phyloP scores from a whole-genome alignment of 345 rosid species.

The Pistacia integerrima region DNA sequence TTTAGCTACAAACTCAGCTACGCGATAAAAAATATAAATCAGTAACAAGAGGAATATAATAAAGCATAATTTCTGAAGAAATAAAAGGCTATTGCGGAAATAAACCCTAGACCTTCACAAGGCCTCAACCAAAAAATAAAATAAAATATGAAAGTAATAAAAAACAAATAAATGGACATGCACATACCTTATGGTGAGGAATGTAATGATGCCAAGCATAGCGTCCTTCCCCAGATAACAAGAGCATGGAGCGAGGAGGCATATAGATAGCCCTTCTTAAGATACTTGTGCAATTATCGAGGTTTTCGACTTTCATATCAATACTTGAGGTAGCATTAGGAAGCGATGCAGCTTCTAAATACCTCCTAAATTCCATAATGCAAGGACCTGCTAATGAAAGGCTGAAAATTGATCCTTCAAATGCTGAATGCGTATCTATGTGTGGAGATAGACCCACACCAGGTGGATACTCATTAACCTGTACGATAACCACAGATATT shows the following conservation, averaged over 20 bases:
- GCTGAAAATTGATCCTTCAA: conserved; percentile 85
- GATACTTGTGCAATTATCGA: conserved; percentile 30
- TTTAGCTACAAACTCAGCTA: too few relatives aligned
- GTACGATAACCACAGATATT: conserved; percentile 28
- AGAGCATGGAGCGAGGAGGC: conserved; percentile 91
- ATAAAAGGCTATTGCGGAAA: too few relatives aligned
- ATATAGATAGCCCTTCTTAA: conserved; percentile 71
- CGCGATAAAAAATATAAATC: too few relatives aligned
- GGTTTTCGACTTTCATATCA: conserved; percentile 39
- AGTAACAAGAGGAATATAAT: too few relatives aligned
- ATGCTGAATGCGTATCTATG: conserved; percentile 97
- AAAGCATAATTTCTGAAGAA: too few relatives aligned
- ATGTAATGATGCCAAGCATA: conserved; percentile 98
- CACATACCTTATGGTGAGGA: conserved; percentile 87
- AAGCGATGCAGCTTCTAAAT: conserved; percentile 49
- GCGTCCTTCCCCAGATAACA: conserved; percentile 92
- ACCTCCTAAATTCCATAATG: conserved; percentile 94
- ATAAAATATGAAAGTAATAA: too few relatives aligned
- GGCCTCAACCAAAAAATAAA: too few relatives aligned
- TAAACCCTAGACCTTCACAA: too few relatives aligned
- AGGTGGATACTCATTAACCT: conserved; percentile 95
- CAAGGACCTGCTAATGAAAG: conserved; percentile 98
- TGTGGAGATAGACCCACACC: conserved; percentile 98
- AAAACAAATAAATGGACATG: background rate
- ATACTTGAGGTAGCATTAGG: conserved; percentile 33